Evolutionary conservation across 2,329 filamentous ascomycete genomes (phyloP), one percentile per base, ranked within the genome.

Genomic region (Penicillium sp.): DNA sequence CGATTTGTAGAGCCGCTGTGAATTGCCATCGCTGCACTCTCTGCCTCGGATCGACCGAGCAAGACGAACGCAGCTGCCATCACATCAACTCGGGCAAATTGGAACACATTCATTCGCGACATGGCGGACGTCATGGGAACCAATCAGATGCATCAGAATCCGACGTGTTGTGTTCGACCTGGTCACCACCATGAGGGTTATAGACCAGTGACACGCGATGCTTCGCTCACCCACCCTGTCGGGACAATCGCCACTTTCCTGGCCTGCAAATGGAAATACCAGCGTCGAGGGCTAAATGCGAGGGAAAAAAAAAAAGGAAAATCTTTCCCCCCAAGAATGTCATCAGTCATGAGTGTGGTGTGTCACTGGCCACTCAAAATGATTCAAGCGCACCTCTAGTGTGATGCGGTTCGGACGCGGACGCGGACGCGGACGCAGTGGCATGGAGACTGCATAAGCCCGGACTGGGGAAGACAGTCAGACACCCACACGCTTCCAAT

Each of bases 81-180:
- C 56, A 60, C 54, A 59, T 51, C 43, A 39, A 36, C 33, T 36
- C 45, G 43, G 57, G 55, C 52, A 59, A 59, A 52, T 56, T 47
- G 45, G 45, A 56, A 55, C 54, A 57, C 51, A 58, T 56, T 54
- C 54, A 49, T 54, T 58, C 35, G 54, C 54, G 52, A 57, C 49
- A 54, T 48, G 49, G 51, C 49, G 53, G 48, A 39, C 39, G 43
- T n/a, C 3, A 18, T n/a, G 24, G 13, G 36, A 18, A 18, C 55
- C 57, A 59, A 55, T 60, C 33, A 53, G 49, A 53, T 55, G 45
- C 49, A 59, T 50, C 48, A 52, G 37, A 50, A 37, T 40, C 46
- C 38, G 44, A 32, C 9, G 29, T 18, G 18, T 18, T 18, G 18
- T 18, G 18, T 18, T 18, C 18, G 18, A 3, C 18, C 18, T 18